phyloP scores from a whole-genome alignment of 2,329 filamentous ascomycete species.

The Nemania sp. region DNA sequence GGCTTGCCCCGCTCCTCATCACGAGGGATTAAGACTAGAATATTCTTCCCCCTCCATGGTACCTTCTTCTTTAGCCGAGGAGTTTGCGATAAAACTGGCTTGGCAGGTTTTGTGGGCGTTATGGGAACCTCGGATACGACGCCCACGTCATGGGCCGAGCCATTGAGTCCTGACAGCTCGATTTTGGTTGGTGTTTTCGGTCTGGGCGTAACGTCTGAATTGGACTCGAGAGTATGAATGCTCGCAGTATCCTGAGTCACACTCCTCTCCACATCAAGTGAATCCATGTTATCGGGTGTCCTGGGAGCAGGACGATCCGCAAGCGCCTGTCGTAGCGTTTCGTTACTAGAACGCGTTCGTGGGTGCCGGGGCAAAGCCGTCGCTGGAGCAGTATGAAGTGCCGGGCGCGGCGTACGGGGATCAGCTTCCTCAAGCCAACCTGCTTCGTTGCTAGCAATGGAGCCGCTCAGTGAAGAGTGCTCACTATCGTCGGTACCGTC shows the following conservation, averaged over 20 bases:
- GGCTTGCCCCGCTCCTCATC: slow-evolving; percentile 67
- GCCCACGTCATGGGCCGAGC: slow-evolving; percentile 31
- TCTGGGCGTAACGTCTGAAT: slow-evolving; percentile 34
- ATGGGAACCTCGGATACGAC: slow-evolving; percentile 25
- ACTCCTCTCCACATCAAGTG: slow-evolving; percentile 28
- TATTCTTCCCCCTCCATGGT: slow-evolving; percentile 74
- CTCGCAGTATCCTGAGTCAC: slow-evolving; percentile 34
- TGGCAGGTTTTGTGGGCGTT: slow-evolving; percentile 39
- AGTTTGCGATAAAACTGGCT: slow-evolving; percentile 48
- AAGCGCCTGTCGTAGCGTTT: slow-evolving; percentile 54
- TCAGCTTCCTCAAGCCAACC: slow-evolving; percentile 55
- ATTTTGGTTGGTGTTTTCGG: slow-evolving; percentile 40
- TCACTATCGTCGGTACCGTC: slow-evolving; percentile 75
- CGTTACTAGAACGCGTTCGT: slow-evolving; percentile 56
- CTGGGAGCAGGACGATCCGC: slow-evolving; percentile 33
- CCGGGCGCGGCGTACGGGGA: slow-evolving; percentile 52
- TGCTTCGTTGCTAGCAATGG: slow-evolving; percentile 53
- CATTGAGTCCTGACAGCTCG: slow-evolving; percentile 39
- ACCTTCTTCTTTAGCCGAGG: slow-evolving; percentile 72
- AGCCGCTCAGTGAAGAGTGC: slow-evolving; percentile 74
- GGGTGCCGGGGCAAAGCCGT: slow-evolving; percentile 42
- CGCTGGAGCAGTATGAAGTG: slow-evolving; percentile 37
- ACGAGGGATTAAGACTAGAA: slow-evolving; percentile 69
- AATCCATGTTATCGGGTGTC: slow-evolving; percentile 34
- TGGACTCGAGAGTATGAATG: slow-evolving; percentile 36